Percentiles rank a stretch among this genome's conserved stretches.
Evolutionary conservation across 441 rosid genomes (phyloP).

Genomic region (Bocquillonia castaneifolia): DNA sequence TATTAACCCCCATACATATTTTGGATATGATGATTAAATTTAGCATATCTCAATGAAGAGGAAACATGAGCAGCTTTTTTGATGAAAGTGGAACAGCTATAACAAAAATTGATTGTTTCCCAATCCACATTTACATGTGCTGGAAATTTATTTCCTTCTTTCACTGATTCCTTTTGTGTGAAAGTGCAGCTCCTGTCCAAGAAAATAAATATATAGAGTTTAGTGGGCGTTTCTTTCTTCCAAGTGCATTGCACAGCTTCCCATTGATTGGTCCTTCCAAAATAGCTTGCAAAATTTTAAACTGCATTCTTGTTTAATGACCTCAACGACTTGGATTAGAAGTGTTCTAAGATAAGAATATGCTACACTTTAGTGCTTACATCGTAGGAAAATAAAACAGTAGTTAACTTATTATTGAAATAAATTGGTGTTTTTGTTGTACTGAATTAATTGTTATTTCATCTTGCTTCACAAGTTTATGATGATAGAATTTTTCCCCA

Average conservation of each 20-base stretch:
- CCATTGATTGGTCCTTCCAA: neutral
- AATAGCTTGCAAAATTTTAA: too few relatives aligned
- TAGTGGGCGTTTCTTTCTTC: neutral
- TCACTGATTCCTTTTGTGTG: neutral
- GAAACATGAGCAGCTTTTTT: neutral
- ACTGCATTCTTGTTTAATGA: too few relatives aligned
- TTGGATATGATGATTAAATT: neutral
- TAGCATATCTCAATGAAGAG: neutral
- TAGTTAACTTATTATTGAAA: neutral
- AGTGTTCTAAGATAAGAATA: neutral
- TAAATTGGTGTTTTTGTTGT: neutral
- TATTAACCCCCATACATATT: neutral
- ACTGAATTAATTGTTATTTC: neutral
- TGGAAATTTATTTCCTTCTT: too few relatives aligned
- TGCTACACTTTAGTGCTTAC: neutral
- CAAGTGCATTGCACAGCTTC: neutral
- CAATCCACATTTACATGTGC: neutral
- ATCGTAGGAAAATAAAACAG: neutral
- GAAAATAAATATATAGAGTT: neutral
- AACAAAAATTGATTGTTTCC: neutral
- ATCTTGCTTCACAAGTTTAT: neutral
- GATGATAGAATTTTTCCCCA: conserved; percentile 22
- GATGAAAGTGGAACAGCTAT: neutral
- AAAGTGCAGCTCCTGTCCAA: neutral
- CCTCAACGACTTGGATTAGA: too few relatives aligned